Evolutionary conservation across 2,329 filamentous ascomycete species (phyloP).

Genomic region (Arachnomyces sp.): DNA sequence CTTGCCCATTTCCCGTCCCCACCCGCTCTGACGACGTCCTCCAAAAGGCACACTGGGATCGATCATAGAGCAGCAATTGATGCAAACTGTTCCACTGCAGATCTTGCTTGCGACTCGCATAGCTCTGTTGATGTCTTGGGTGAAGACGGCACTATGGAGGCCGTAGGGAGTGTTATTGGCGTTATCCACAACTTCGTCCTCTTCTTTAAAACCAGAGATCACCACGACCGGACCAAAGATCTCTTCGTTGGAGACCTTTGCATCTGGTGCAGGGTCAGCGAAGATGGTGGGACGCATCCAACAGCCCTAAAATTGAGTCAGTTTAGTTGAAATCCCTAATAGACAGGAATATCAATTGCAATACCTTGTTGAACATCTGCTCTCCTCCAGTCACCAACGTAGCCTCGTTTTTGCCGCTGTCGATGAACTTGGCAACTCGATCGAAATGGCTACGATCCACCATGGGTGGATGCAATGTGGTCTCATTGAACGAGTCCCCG

Average conservation of each 20-base stretch:
- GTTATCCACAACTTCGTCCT: constrained; percentile 19
- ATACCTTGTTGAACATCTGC: too few relatives aligned
- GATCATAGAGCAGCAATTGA: constrained; percentile 25
- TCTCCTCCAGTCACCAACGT: too few relatives aligned
- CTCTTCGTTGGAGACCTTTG: constrained; percentile 23
- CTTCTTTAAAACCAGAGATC: constrained; percentile 19
- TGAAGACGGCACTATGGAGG: constrained; percentile 25
- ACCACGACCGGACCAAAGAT: constrained; percentile 28
- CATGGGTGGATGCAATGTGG: too few relatives aligned
- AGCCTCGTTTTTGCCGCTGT: too few relatives aligned
- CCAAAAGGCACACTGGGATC: constrained; percentile 24
- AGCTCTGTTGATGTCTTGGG: constrained; percentile 20
- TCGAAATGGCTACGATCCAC: too few relatives aligned
- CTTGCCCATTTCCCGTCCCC: constrained; percentile 38
- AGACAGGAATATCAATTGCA: too few relatives aligned
- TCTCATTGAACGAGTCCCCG: too few relatives aligned
- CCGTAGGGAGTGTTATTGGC: constrained; percentile 27
- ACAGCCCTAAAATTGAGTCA: too few relatives aligned
- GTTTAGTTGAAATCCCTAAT: too few relatives aligned
- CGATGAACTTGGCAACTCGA: too few relatives aligned
- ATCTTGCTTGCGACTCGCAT: constrained; percentile 21
- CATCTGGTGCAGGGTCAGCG: constrained; percentile 14
- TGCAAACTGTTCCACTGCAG: constrained; percentile 27
- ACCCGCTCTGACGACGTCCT: constrained; percentile 27
- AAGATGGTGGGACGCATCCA: constrained; percentile 22